These are phyloP conservation scores for Eucalyptus curtisii DNA, from an alignment of 345 rosid genomes.

Conservation along the genomic window DNA sequence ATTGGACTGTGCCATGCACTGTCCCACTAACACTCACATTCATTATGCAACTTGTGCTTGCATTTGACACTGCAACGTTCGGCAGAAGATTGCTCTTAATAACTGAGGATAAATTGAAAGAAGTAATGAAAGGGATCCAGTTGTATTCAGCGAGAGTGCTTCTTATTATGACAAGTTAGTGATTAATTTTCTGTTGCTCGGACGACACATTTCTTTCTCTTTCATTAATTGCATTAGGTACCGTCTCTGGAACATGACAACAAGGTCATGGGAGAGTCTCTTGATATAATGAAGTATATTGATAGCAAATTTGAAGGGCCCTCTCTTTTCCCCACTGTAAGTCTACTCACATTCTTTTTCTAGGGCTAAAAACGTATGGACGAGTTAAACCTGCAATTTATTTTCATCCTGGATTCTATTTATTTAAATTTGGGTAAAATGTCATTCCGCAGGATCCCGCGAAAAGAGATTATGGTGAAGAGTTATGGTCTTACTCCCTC, in stretches of 20 bases:
- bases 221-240: constrained; percentile 25
- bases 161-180: background rate
- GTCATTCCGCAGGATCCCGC: constrained; percentile 43
- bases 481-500: constrained; percentile 39
- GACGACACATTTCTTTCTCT: background rate
- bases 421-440: background rate
- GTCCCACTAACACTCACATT: background rate
- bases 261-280: constrained; percentile 76
- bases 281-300: constrained; percentile 66
- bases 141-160: background rate
- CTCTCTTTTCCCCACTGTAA: constrained; percentile 56
- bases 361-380: background rate
- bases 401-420: background rate
- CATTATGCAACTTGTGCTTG: background rate
- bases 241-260: constrained; percentile 93
- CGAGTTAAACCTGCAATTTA: background rate
- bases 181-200: background rate
- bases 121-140: background rate
- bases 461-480: constrained; percentile 48
- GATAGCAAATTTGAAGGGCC: constrained; percentile 83
- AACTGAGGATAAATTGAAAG: background rate
- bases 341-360: background rate
- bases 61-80: background rate
- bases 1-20: background rate
- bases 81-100: background rate